Conservation (phyloP, 176 grass and related monocot species). For the Saccharum spontaneum region DNA sequence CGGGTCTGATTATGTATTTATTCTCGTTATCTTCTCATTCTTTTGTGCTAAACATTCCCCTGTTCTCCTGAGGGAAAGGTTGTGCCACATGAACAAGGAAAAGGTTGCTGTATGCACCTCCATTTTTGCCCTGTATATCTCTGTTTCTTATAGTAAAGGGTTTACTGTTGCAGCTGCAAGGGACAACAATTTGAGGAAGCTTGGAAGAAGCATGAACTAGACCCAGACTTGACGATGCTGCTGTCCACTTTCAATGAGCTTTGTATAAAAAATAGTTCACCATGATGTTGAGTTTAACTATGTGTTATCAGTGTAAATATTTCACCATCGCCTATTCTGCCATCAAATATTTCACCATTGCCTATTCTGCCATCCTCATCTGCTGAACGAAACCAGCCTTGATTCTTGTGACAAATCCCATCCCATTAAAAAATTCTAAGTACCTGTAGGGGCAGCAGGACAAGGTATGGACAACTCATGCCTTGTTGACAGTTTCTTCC, state of each 20-base stretch:
- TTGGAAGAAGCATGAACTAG: constrained; percentile 85
- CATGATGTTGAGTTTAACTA: constrained; percentile 21
- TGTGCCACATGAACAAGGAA: neutral
- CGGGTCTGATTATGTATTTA: neutral
- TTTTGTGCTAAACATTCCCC: neutral
- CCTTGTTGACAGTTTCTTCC: neutral
- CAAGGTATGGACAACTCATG: neutral
- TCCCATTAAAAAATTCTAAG: neutral
- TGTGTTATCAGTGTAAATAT: constrained; percentile 23
- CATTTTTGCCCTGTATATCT: neutral
- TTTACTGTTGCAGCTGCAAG: constrained; percentile 60
- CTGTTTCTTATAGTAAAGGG: constrained; percentile 10
- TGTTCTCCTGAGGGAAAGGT: no score
- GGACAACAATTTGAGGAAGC: constrained; percentile 68
- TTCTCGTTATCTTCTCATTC: neutral
- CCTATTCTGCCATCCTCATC: neutral
- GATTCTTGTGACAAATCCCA: neutral
- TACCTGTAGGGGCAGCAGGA: neutral
- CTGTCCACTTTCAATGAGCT: constrained; percentile 51
- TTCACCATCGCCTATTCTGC: neutral
- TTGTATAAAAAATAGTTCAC: constrained; percentile 13
- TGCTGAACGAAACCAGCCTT: neutral
- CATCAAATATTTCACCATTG: constrained; percentile 6
- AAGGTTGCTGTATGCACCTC: neutral
- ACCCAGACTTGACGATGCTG: constrained; percentile 67